These are phyloP conservation scores for Prinsepia uniflora DNA, from an alignment of 306 rosid genomes.

Conservation along the genomic window DNA sequence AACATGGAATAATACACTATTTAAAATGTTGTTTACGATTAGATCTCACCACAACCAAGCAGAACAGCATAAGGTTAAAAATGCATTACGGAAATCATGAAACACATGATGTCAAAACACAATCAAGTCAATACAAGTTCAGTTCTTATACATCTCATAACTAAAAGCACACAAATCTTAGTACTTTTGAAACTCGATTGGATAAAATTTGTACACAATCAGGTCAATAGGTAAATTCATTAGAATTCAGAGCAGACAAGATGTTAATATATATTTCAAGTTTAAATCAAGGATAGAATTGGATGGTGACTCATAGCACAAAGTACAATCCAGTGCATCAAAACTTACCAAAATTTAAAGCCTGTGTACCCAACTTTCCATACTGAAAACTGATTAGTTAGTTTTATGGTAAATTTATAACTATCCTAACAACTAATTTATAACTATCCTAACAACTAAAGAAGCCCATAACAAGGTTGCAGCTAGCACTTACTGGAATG, in stretches of 20 bases:
- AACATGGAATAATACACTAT: neutral
- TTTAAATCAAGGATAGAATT: neutral
- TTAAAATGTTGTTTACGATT: neutral
- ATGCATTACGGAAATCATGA: neutral
- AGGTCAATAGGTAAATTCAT: neutral
- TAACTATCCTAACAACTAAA: neutral
- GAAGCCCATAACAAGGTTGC: neutral
- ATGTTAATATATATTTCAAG: neutral
- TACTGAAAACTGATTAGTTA: neutral
- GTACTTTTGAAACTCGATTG: neutral
- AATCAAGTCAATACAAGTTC: too few relatives aligned
- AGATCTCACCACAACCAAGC: neutral
- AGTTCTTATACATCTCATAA: neutral
- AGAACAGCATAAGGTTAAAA: neutral
- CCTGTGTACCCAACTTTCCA: neutral
- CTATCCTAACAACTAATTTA: neutral
- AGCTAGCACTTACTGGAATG: slow-evolving; percentile 48
- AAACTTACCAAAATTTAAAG: neutral
- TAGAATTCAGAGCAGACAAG: neutral
- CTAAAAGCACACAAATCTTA: neutral
- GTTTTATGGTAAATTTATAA: neutral
- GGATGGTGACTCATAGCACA: neutral
- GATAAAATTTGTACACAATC: neutral
- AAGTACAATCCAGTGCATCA: neutral
- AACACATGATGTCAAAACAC: neutral